phyloP scores from a whole-genome alignment of 805 yeast species.

The Pichia nakasei region DNA sequence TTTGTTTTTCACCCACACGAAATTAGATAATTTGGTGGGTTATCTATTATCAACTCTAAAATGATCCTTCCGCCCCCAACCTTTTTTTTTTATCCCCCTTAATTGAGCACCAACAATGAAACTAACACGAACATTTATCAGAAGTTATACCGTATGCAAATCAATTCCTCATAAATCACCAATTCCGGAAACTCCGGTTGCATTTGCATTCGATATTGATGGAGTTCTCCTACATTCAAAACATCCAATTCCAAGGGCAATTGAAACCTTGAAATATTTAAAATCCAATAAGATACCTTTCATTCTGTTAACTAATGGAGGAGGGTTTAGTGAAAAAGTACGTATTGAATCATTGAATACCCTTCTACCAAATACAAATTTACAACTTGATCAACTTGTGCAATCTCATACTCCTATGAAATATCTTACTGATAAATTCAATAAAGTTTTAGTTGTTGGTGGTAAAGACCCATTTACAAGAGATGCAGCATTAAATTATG shows the following conservation, averaged over 20 bases:
- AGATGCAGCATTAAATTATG: constrained; percentile 66
- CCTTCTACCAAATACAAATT: constrained; percentile 13
- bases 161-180: neutral
- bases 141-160: neutral
- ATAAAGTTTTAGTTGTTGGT: constrained; percentile 72
- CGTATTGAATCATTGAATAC: constrained; percentile 47
- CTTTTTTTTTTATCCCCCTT: too few relatives aligned
- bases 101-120: neutral
- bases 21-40: too few relatives aligned
- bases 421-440: constrained; percentile 40
- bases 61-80: too few relatives aligned
- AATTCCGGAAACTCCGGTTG: constrained; percentile 12
- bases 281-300: constrained; percentile 56
- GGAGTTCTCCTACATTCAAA: constrained; percentile 79
- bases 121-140: neutral
- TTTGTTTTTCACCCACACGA: too few relatives aligned
- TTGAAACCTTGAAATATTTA: constrained; percentile 40
- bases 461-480: constrained; percentile 68
- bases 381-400: constrained; percentile 55
- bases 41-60: too few relatives aligned
- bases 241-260: constrained; percentile 57
- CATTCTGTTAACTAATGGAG: constrained; percentile 81
- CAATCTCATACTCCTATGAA: constrained; percentile 86
- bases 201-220: constrained; percentile 50
- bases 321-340: constrained; percentile 63